Evolutionary conservation across 1,284 basidiomycete species (phyloP).

Genomic region (Coniferiporia sulphurascens): DNA sequence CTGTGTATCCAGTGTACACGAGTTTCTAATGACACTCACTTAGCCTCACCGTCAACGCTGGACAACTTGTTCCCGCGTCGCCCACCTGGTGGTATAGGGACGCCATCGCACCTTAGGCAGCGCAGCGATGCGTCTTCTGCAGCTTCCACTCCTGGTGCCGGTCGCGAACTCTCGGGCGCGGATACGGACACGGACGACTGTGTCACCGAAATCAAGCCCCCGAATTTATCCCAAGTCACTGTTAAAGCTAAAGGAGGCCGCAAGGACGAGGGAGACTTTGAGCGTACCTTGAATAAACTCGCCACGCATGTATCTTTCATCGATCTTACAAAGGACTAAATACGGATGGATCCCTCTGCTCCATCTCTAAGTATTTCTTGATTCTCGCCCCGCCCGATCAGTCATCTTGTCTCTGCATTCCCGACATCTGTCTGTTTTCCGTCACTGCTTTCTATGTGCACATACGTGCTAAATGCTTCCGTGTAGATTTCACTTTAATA

Average conservation of each 20-base stretch:
- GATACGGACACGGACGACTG: not conserved
- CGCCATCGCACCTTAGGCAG: not conserved
- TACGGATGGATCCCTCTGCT: too few species aligned
- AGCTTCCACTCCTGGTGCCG: not conserved
- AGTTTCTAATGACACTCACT: not conserved
- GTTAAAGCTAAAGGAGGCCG: not conserved
- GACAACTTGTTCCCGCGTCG: not conserved
- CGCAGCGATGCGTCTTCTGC: not conserved
- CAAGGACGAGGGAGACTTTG: not conserved
- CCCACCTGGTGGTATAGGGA: not conserved
- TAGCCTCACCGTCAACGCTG: not conserved
- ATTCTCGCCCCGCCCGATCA: too few species aligned
- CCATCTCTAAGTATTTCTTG: too few species aligned
- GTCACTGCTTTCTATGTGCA: too few species aligned
- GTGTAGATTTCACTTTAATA: too few species aligned
- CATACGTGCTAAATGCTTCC: too few species aligned
- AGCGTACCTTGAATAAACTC: not conserved
- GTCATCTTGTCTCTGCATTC: too few species aligned
- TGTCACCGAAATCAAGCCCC: not conserved
- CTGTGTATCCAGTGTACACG: not conserved
- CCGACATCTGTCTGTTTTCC: too few species aligned
- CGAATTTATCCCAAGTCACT: not conserved
- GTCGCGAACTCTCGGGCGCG: not conserved
- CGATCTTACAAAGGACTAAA: not conserved
- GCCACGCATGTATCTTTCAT: conserved; percentile 1